Conservation (phyloP, 257 asterid genomes). For the Nicotiana sylvestris region DNA sequence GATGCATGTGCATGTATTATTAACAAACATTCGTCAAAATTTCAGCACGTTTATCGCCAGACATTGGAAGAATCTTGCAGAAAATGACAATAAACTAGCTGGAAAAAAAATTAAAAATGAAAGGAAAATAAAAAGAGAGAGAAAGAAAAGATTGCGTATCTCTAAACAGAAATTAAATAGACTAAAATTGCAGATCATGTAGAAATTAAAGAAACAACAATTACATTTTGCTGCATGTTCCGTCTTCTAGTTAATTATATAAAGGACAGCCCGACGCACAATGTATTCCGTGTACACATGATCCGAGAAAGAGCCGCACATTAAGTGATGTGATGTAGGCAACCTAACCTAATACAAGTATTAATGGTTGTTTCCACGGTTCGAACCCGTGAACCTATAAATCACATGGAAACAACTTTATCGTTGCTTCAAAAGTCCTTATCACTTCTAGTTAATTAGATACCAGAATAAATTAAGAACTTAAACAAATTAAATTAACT, state of each 20-base stretch:
- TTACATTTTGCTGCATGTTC: neutral
- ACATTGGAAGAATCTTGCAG: conserved; percentile 6
- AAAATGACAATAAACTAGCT: neutral
- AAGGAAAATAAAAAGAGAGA: neutral
- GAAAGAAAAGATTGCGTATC: neutral
- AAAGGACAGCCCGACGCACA: too few species aligned
- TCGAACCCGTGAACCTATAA: too few species aligned
- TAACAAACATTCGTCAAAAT: conserved; percentile 4
- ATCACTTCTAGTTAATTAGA: neutral
- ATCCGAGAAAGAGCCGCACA: too few species aligned
- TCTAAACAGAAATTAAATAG: neutral
- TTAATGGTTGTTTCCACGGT: too few species aligned
- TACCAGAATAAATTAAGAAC: neutral
- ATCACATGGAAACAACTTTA: too few species aligned
- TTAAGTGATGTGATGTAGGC: too few species aligned
- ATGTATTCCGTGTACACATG: too few species aligned
- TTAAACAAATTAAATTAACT: neutral
- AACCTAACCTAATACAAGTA: too few species aligned
- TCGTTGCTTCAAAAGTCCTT: too few species aligned
- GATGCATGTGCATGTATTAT: conserved; percentile 1
- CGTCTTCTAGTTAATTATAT: neutral
- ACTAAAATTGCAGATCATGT: neutral
- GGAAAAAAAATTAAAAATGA: neutral
- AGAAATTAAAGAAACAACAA: neutral
- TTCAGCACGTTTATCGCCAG: conserved; percentile 2